Percentiles rank a stretch among this genome's conserved stretches.
These are phyloP conservation scores for Isochrysis galbana DNA, from an alignment of 78 protist genomes.

Conservation along the genomic window DNA sequence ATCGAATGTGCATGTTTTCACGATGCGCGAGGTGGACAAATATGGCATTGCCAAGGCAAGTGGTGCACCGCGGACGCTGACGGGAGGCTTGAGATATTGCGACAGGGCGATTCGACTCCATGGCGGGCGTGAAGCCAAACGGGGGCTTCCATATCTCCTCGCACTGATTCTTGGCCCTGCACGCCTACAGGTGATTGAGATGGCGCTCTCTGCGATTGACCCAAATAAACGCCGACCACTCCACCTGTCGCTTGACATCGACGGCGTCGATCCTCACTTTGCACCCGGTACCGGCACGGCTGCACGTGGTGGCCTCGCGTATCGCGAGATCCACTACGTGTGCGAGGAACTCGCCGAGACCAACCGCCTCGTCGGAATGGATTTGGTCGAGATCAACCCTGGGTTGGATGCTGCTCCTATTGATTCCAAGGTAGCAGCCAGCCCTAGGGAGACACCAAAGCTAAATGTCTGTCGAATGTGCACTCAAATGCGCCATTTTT, in stretches of 20 bases:
- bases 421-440: too few relatives aligned
- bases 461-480: too few relatives aligned
- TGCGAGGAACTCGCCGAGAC: slow-evolving; percentile 29
- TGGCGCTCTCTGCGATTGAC: not conserved
- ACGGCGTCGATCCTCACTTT: slow-evolving; percentile 47
- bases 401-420: too few relatives aligned
- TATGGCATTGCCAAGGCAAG: slow-evolving; percentile 37
- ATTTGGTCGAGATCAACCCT: slow-evolving; percentile 17
- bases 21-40: slow-evolving; percentile 39
- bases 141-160: too few relatives aligned
- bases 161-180: too few relatives aligned
- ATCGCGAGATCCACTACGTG: slow-evolving; percentile 42
- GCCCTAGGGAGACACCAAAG: too few relatives aligned
- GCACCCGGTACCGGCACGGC: not conserved
- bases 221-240: slow-evolving; percentile 12
- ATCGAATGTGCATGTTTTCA: not conserved
- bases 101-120: too few relatives aligned
- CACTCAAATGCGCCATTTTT: too few relatives aligned
- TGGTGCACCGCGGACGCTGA: not conserved
- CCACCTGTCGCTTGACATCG: slow-evolving; percentile 49
- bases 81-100: too few relatives aligned
- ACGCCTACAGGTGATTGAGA: slow-evolving; percentile 25
- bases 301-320: slow-evolving; percentile 44
- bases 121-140: too few relatives aligned
- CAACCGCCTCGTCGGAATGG: not conserved